phyloP scores from a whole-genome alignment of 1,284 basidiomycete genomes.

The Irpex sp. region DNA sequence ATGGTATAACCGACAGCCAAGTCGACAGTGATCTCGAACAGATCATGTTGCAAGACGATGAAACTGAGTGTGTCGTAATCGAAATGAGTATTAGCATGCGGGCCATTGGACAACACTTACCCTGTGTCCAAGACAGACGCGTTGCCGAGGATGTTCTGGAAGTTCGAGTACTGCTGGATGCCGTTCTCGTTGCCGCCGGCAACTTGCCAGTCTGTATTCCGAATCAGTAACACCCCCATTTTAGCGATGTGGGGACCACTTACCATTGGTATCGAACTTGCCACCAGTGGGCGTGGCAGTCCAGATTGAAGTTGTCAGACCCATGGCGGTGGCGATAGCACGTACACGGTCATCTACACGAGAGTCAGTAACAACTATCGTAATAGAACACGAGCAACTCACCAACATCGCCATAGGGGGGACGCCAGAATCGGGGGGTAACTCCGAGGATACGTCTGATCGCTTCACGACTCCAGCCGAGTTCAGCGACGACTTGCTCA shows the following conservation, averaged over 20 bases:
- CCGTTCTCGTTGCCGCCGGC: conserved; percentile 68
- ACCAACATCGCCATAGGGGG: conserved; percentile 46
- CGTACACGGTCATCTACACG: conserved; percentile 81
- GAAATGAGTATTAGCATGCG: neutral
- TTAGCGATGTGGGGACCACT: conserved; percentile 9
- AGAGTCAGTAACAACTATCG: neutral
- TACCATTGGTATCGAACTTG: conserved; percentile 81
- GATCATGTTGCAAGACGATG: conserved; percentile 87
- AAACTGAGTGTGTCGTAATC: conserved; percentile 51
- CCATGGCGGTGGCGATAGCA: conserved; percentile 80
- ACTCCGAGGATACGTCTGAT: conserved; percentile 78
- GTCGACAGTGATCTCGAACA: conserved; percentile 84
- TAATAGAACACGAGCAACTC: conserved; percentile 5
- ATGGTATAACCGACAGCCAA: conserved; percentile 86
- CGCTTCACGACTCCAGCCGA: conserved; percentile 88
- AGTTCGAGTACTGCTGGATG: conserved; percentile 48
- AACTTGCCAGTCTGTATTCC: conserved; percentile 72
- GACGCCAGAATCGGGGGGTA: conserved; percentile 67
- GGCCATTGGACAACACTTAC: conserved; percentile 25
- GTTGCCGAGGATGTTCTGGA: conserved; percentile 61
- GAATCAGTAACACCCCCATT: conserved; percentile 16
- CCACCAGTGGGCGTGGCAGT: conserved; percentile 53
- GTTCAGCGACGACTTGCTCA: conserved; percentile 87
- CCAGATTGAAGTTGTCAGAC: conserved; percentile 80
- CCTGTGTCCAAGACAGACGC: conserved; percentile 56